phyloP scores from a whole-genome alignment of 345 rosid genomes.

The Salix brachista region DNA sequence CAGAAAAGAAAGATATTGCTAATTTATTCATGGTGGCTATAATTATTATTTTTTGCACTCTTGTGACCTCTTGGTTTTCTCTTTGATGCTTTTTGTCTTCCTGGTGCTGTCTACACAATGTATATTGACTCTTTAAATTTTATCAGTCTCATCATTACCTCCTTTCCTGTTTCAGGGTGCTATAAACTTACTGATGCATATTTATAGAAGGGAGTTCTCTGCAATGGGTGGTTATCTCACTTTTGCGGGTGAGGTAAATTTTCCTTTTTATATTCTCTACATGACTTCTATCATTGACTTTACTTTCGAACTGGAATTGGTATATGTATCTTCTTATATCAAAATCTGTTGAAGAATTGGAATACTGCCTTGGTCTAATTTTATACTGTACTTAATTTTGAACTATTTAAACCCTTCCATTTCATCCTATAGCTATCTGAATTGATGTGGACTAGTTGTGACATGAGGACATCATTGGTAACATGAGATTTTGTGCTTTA shows the following conservation, averaged over 20 bases:
- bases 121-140: neutral
- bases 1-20: neutral
- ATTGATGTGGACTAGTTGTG: neutral
- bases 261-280: slow-evolving; percentile 3
- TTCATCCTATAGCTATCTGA: neutral
- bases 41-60: neutral
- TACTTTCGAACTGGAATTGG: neutral
- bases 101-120: neutral
- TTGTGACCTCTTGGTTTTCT: neutral
- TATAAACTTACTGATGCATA: slow-evolving; percentile 83
- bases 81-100: neutral
- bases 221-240: slow-evolving; percentile 97
- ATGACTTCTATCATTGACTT: neutral
- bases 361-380: neutral
- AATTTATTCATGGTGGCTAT: neutral
- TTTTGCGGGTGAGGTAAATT: slow-evolving; percentile 93
- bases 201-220: slow-evolving; percentile 82
- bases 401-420: neutral
- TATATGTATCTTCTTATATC: neutral
- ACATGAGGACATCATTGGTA: neutral
- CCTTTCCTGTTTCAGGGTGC: slow-evolving; percentile 69
- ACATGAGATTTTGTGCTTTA: neutral
- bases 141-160: neutral
- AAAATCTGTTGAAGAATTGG: neutral
- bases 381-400: neutral